A percentile compares a stretch with the other conserved stretches of the same genome.
phyloP scores from a whole-genome alignment of 2,329 filamentous ascomycete species.

The Aspergillus proliferans region DNA sequence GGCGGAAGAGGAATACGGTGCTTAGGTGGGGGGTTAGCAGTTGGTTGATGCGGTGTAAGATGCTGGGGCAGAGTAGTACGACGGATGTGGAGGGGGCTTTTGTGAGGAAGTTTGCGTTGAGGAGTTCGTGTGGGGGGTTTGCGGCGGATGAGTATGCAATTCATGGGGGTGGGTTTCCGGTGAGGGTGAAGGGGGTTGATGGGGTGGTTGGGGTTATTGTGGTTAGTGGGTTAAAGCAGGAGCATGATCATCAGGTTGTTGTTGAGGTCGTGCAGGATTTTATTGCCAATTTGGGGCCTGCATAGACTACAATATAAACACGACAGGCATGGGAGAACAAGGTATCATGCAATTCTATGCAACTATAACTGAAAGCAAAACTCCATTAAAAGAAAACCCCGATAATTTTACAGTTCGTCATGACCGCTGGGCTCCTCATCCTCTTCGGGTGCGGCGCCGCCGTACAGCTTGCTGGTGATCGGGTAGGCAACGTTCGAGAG shows the following conservation, averaged over 20 bases:
- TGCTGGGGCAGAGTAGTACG: conserved; percentile 22
- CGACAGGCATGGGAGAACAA: background rate
- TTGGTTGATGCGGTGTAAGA: conserved; percentile 67
- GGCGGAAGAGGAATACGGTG: conserved; percentile 65
- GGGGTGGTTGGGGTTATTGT: conserved; percentile 69
- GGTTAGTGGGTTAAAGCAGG: conserved; percentile 68
- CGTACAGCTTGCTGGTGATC: conserved; percentile 97
- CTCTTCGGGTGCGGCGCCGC: conserved; percentile 58
- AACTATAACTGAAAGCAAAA: conserved; percentile 24
- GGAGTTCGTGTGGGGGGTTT: conserved; percentile 40
- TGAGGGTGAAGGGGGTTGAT: conserved; percentile 66
- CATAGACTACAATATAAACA: background rate
- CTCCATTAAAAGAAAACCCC: conserved; percentile 30
- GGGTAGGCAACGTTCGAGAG: conserved; percentile 93
- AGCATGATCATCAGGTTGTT: conserved; percentile 71
- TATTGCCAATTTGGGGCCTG: conserved; percentile 9
- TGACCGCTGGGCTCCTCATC: conserved; percentile 66
- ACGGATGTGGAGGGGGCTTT: conserved; percentile 59
- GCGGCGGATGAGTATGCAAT: conserved; percentile 61
- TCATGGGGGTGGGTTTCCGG: conserved; percentile 69
- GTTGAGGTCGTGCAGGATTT: conserved; percentile 60
- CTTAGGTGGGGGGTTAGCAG: conserved; percentile 63
- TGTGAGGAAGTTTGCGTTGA: conserved; percentile 58
- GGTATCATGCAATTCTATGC: conserved; percentile 11
- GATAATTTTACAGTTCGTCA: conserved; percentile 67